A percentile compares a stretch with the other conserved stretches of the same genome.
Evolutionary conservation across 176 grass and related monocot species (phyloP).

Genomic region (Zoysia japonica): DNA sequence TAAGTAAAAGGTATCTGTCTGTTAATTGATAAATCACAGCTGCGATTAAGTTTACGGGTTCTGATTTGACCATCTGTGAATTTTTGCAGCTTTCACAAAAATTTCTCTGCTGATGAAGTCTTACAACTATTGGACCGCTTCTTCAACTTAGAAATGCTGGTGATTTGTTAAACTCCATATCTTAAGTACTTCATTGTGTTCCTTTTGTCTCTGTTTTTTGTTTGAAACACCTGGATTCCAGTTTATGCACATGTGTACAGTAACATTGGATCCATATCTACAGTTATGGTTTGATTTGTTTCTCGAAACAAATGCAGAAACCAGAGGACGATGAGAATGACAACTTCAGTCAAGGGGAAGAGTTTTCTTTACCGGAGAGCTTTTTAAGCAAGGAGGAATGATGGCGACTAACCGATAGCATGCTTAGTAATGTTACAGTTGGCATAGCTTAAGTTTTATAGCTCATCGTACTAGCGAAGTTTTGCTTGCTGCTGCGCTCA

Average conservation of each 20-base stretch:
- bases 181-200: neutral
- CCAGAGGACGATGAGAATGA: constrained; percentile 82
- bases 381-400: constrained; percentile 72
- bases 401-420: constrained; percentile 4
- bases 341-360: constrained; percentile 61
- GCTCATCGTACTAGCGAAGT: neutral
- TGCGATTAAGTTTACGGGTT: neutral
- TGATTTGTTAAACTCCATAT: constrained; percentile 33
- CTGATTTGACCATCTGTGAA: constrained; percentile 15
- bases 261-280: neutral
- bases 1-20: constrained; percentile 58
- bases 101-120: constrained; percentile 81
- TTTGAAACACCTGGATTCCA: neutral
- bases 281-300: neutral
- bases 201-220: neutral
- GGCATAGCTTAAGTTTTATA: neutral
- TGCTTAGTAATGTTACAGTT: neutral
- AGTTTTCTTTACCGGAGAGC: constrained; percentile 77
- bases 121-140: constrained; percentile 84
- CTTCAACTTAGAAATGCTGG: constrained; percentile 98
- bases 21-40: neutral
- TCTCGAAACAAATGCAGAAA: constrained; percentile 57
- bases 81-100: constrained; percentile 67
- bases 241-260: neutral
- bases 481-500: neutral